Evolutionary conservation across 352 stramenopile genomes (phyloP), one percentile per base, ranked within the genome.

Genomic region (Phytophthora sansomeana): DNA sequence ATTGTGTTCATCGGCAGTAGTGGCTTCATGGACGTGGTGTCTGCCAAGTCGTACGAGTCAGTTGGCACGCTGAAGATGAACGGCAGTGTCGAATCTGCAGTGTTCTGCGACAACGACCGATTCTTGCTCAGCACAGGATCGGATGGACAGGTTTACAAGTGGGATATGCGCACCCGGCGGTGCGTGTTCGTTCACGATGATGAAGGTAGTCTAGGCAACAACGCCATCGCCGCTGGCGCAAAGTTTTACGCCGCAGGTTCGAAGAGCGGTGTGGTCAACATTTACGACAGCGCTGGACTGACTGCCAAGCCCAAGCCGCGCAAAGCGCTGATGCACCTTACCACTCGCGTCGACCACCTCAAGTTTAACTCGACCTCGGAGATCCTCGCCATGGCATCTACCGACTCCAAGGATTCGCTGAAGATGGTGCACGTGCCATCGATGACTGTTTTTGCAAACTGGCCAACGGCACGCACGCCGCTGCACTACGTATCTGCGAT

Each of bases 301-400:
- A 72, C 71, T 33, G 72, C 69, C 17, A 80, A 72, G 36, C 42
- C 68, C 32, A 91, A 82, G 67, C 96, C 93, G 5, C 75, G 90
- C 39, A 98, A 99, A 73, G 92, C 93, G n/a, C 80, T 99, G 17
- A 98, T 99, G 96, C 97, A 99, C 66, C 77, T 99, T 21, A 98
- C 95, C 16, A 99, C 96, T 21, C 83, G 85, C 11, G 89, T 93
- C 9, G 88, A 97, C 62, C 70, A 78, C 39, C 73, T 98, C 33
- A 83, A 91, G 69, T 99, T 99, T 74, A 98, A 98, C 72, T 39
- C 81, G 4, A 94, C 97, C 74, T 89, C 91, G 36, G 89, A 98
- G 75, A 98, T 99, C 67, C 73, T 99, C n/a, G 94, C 95, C 1
- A 96, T 99, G 77, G 90, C 88, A 13, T 98, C 91, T 35, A 85